phyloP scores from a whole-genome alignment of 2,329 filamentous ascomycete genomes.

The Chrysoporthe puriensis region DNA sequence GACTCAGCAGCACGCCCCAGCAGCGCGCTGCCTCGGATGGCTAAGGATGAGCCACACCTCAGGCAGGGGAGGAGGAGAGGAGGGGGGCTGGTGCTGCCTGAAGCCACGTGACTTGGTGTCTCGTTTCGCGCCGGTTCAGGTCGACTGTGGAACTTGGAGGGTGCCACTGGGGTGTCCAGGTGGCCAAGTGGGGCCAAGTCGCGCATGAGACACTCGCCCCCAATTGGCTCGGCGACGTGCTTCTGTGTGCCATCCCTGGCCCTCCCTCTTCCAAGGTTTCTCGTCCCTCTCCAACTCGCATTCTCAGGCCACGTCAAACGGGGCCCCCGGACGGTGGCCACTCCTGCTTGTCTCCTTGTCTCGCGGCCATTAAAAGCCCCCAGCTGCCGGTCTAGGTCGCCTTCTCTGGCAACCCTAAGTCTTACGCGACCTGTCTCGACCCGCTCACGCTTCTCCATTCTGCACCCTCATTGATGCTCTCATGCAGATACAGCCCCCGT shows the following conservation, averaged over 20 bases:
- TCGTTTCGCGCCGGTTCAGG: slow-evolving; percentile 9
- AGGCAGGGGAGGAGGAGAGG: not conserved
- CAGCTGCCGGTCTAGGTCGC: slow-evolving; percentile 8
- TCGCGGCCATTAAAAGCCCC: not conserved
- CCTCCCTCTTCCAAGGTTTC: not conserved
- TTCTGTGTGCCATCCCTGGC: not conserved
- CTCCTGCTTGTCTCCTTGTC: not conserved
- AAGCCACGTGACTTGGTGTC: slow-evolving; percentile 28
- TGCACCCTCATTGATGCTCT: not conserved
- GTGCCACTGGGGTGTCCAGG: not conserved
- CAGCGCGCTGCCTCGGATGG: not conserved
- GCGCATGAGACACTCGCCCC: slow-evolving; percentile 3
- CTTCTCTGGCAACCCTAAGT: slow-evolving; percentile 15
- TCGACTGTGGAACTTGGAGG: not conserved
- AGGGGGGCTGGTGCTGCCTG: slow-evolving; percentile 23
- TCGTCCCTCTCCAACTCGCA: slow-evolving; percentile 7
- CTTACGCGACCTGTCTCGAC: slow-evolving; percentile 21
- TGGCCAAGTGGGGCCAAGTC: not conserved
- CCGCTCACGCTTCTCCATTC: not conserved
- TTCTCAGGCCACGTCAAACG: not conserved
- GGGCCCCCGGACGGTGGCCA: not conserved
- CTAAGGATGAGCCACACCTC: slow-evolving; percentile 20
- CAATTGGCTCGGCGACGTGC: not conserved
- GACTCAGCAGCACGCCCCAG: slow-evolving; percentile 1
- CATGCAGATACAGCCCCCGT: not conserved